These are phyloP conservation scores for Colletotrichum lindemuthianum DNA, from an alignment of 2,329 filamentous ascomycete genomes.

Conservation along the genomic window DNA sequence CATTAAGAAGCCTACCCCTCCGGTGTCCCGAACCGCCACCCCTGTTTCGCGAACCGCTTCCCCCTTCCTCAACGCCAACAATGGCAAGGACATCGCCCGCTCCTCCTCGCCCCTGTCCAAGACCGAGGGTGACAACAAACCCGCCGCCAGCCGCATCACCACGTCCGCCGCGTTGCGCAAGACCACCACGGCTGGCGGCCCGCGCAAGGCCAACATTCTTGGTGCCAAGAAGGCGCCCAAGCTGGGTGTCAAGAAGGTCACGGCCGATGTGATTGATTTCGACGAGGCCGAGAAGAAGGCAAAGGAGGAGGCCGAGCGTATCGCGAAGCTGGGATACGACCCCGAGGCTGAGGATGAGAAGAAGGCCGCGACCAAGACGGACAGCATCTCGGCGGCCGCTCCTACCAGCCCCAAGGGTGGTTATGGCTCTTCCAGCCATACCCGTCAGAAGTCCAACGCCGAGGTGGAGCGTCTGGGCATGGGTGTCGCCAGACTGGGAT, in stretches of 20 bases:
- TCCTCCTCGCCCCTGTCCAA: constrained; percentile 84
- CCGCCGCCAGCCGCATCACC: constrained; percentile 76
- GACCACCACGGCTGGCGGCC: constrained; percentile 67
- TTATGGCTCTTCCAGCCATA: constrained; percentile 69
- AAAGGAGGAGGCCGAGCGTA: constrained; percentile 95
- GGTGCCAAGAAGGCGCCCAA: constrained; percentile 86
- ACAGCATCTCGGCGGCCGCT: constrained; percentile 76
- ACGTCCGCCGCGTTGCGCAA: constrained; percentile 87
- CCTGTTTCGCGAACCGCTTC: constrained; percentile 85
- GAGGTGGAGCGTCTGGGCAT: constrained; percentile 92
- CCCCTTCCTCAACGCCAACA: constrained; percentile 86
- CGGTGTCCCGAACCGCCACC: constrained; percentile 88
- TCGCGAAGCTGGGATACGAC: constrained; percentile 95
- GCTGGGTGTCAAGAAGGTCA: constrained; percentile 92
- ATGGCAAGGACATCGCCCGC: constrained; percentile 77
- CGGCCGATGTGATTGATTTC: constrained; percentile 85
- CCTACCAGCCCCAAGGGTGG: constrained; percentile 75
- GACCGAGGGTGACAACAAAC: constrained; percentile 62
- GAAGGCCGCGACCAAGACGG: constrained; percentile 56
- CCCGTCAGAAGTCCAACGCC: constrained; percentile 71
- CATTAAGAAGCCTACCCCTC: constrained; percentile 95
- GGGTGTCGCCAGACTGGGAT: constrained; percentile 86
- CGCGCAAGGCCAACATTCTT: constrained; percentile 86
- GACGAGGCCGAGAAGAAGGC: constrained; percentile 97
- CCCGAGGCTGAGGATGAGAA: constrained; percentile 81